phyloP scores from a whole-genome alignment of 352 stramenopile genomes.

The Pythium plurisporium region DNA sequence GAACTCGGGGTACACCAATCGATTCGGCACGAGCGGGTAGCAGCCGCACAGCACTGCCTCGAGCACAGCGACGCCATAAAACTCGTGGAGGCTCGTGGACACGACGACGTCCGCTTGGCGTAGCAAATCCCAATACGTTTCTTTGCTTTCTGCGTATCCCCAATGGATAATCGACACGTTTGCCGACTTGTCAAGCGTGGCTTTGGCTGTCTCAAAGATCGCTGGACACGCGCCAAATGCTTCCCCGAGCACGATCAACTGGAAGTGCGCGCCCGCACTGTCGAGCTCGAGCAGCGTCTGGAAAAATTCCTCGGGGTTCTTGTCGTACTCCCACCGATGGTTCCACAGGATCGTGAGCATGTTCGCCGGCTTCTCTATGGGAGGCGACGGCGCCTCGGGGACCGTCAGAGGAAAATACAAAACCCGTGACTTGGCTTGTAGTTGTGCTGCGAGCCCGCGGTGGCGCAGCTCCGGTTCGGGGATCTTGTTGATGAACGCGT shows the following conservation, averaged over 20 bases:
- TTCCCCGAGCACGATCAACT: slow-evolving; percentile 46
- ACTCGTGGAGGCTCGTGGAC: slow-evolving; percentile 52
- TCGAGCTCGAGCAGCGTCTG: slow-evolving; percentile 35
- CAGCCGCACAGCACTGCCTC: slow-evolving; percentile 44
- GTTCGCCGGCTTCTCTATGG: background rate
- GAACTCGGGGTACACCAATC: slow-evolving; percentile 47
- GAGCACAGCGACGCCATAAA: slow-evolving; percentile 48
- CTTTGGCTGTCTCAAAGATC: slow-evolving; percentile 25
- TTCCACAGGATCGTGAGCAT: slow-evolving; percentile 43
- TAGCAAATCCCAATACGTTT: slow-evolving; percentile 37
- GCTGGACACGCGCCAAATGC: slow-evolving; percentile 24
- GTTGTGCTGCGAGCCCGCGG: slow-evolving; percentile 12
- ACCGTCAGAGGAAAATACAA: slow-evolving; percentile 39
- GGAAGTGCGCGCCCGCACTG: slow-evolving; percentile 15
- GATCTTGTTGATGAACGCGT: slow-evolving; percentile 53
- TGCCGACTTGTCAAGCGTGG: slow-evolving; percentile 19
- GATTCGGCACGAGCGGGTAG: slow-evolving; percentile 45
- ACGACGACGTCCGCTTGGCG: slow-evolving; percentile 38
- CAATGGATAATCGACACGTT: slow-evolving; percentile 34
- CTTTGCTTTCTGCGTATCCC: slow-evolving; percentile 28
- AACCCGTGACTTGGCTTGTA: slow-evolving; percentile 32
- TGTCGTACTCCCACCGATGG: slow-evolving; percentile 61
- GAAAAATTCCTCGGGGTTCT: slow-evolving; percentile 52
- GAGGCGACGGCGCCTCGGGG: background rate
- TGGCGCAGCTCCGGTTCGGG: slow-evolving; percentile 32